Base-by-base conservation (phyloP, 441 rosid species). In the Erodium chrysanthum region DNA sequence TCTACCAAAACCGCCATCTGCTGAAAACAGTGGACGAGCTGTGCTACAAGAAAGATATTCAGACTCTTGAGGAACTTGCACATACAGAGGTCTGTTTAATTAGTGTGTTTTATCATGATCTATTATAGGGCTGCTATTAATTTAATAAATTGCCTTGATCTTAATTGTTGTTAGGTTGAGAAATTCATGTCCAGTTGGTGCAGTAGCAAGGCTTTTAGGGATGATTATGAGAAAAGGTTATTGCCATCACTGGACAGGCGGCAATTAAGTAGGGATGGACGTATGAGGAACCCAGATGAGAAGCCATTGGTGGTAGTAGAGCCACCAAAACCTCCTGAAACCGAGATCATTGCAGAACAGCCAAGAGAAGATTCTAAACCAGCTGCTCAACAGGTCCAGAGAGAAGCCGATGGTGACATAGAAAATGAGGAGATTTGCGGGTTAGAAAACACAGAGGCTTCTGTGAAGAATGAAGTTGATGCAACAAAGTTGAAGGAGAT, bases 221-320 rank as follows among this genome's bases (percentile, higher is more conserved):
- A 86, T 14, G 96, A 91, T 71, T 94, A 91, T 20, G 79, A 86
- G 82, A 88, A 82, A 69, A 79, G 96, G 75, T 71, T 91, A 29
- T 63, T 83, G 72, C 65, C 68, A 66, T 94, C 97, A 11, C 78
- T 89, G 70, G 89, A 91, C 67, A 68, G 64, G 48, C 81, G 85
- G 37, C 86, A 82, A 76, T n/a, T 88, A 78, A 87, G 86, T 69
- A 77, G 71, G 59, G 84, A 93, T 81, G 97, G 88, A 54, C 85
- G 90, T 42, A 84, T 87, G 5, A 86, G 85, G 80, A 88, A 85
- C 81, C 91, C 91, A 7, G 87, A 77, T 64, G 99, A 95, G 88
- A 91, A 86, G 84, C 97, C 93, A 59, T 69, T 90, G 54, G 61
- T 83, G 44, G 73, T 46, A 8, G 68, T 58, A 29, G 85, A 76